Evolutionary conservation across 2,329 filamentous ascomycete species (phyloP).

Genomic region (Talaromyces verruculosus): DNA sequence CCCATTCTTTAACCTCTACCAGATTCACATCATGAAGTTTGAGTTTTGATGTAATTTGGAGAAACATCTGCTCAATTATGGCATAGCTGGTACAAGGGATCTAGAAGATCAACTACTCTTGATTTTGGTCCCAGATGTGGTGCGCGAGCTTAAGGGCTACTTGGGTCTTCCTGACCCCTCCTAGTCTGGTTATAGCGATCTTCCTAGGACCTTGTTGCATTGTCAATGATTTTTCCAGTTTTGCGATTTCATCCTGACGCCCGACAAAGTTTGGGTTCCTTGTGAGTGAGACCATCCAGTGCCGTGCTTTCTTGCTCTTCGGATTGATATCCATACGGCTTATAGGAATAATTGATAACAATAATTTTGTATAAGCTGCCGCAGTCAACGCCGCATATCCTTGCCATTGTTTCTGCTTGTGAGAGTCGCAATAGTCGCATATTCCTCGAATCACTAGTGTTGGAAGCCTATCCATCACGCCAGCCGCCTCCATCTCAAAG

Average conservation of each 20-base stretch:
- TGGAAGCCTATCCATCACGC: constrained; percentile 31
- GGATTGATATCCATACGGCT: background rate
- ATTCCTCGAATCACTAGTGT: constrained; percentile 42
- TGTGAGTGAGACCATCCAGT: constrained; percentile 21
- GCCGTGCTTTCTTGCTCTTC: background rate
- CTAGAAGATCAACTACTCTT: background rate
- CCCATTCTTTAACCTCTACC: constrained; percentile 18
- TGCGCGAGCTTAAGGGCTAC: background rate
- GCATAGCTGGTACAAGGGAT: background rate
- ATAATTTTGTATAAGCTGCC: constrained; percentile 27
- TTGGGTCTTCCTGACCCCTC: background rate
- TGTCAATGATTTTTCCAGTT: constrained; percentile 15
- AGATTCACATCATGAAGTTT: constrained; percentile 24
- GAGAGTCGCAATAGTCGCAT: constrained; percentile 37
- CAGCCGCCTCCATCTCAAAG: constrained; percentile 29
- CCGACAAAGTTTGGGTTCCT: constrained; percentile 21
- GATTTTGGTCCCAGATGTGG: background rate
- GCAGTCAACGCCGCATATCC: constrained; percentile 32
- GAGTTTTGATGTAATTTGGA: constrained; percentile 4
- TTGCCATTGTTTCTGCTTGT: constrained; percentile 41
- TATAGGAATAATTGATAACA: background rate
- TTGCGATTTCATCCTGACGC: constrained; percentile 18
- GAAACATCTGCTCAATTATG: constrained; percentile 9
- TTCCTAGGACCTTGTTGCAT: background rate
- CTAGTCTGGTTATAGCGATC: constrained; percentile 14